phyloP scores from a whole-genome alignment of 208 protist species.

The Acanthamoeba comandoni region DNA sequence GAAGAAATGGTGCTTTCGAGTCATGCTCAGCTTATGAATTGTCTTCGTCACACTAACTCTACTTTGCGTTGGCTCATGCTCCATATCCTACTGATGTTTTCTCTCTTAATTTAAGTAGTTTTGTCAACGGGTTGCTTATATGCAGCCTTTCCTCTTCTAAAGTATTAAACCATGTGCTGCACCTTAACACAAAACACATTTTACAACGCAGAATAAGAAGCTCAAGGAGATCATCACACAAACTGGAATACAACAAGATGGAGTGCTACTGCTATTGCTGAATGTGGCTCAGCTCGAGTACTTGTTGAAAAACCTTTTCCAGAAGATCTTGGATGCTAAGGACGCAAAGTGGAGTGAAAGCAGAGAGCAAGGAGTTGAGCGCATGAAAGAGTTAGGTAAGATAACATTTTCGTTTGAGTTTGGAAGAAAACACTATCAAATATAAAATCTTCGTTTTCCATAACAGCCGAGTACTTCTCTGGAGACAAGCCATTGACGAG shows the following conservation, averaged over 20 bases:
- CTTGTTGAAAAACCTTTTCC: constrained; percentile 91
- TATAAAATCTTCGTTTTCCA: not conserved
- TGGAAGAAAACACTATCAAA: constrained; percentile 36
- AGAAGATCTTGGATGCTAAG: constrained; percentile 92
- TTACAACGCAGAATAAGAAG: constrained; percentile 81
- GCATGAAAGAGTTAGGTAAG: constrained; percentile 78
- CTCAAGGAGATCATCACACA: constrained; percentile 72
- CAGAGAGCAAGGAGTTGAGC: constrained; percentile 84
- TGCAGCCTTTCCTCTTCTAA: too few species aligned
- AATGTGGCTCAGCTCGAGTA: constrained; percentile 95
- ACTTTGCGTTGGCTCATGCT: constrained; percentile 96
- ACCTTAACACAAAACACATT: constrained; percentile 9
- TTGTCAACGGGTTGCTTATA: not conserved
- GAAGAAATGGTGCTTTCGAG: constrained; percentile 95
- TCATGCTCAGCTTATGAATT: constrained; percentile 91
- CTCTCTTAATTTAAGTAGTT: constrained; percentile 28
- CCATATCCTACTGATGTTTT: constrained; percentile 81
- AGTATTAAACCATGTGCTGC: too few species aligned
- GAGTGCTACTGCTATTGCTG: constrained; percentile 92
- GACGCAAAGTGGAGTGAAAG: constrained; percentile 91
- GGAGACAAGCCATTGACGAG: constrained; percentile 91
- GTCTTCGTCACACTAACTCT: constrained; percentile 93
- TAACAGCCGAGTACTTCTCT: constrained; percentile 93
- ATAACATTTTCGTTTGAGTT: not conserved
- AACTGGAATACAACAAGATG: constrained; percentile 61